These are phyloP conservation scores for Pilatotrama ljubarskyi DNA, from an alignment of 768 basidiomycete genomes.

Conservation along the genomic window DNA sequence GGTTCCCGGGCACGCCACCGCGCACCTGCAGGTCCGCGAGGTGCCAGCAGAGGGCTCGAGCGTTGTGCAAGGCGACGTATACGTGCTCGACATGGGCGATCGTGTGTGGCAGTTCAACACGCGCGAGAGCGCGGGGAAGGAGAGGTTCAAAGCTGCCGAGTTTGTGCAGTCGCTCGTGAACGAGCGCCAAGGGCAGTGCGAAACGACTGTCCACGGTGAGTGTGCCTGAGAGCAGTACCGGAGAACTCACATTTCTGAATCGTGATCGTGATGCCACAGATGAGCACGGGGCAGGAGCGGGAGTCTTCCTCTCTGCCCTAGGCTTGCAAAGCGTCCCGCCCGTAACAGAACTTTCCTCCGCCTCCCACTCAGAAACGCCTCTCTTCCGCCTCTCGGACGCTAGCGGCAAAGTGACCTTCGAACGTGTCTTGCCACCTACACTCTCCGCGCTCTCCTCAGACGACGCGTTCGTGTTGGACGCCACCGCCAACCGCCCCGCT, in stretches of 20 bases:
- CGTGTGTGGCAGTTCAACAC: constrained; percentile 58
- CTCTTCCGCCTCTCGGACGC: constrained; percentile 50
- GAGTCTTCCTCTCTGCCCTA: constrained; percentile 50
- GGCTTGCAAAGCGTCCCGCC: constrained; percentile 17
- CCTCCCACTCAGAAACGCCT: constrained; percentile 27
- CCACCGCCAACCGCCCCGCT: constrained; percentile 32
- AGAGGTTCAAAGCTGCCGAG: constrained; percentile 61
- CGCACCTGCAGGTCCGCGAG: constrained; percentile 44
- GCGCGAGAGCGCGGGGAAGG: constrained; percentile 52
- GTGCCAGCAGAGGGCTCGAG: constrained; percentile 46
- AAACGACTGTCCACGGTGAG: constrained; percentile 52
- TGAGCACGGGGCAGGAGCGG: constrained; percentile 49
- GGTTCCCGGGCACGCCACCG: constrained; percentile 1
- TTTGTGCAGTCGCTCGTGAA: constrained; percentile 50
- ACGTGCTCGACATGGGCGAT: constrained; percentile 58
- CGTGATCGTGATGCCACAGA: constrained; percentile 36
- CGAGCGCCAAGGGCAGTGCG: constrained; percentile 41
- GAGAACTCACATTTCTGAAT: no score
- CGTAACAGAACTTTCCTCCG: constrained; percentile 22
- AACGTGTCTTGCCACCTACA: constrained; percentile 33
- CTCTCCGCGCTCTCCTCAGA: constrained; percentile 42
- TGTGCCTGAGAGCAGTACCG: neutral
- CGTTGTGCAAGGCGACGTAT: constrained; percentile 55
- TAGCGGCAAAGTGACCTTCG: constrained; percentile 41
- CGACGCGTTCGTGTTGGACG: constrained; percentile 56